Percentiles rank a stretch among this genome's conserved stretches.
Conservation (phyloP, 805 yeast species). For the Metschnikowia cubensis region DNA sequence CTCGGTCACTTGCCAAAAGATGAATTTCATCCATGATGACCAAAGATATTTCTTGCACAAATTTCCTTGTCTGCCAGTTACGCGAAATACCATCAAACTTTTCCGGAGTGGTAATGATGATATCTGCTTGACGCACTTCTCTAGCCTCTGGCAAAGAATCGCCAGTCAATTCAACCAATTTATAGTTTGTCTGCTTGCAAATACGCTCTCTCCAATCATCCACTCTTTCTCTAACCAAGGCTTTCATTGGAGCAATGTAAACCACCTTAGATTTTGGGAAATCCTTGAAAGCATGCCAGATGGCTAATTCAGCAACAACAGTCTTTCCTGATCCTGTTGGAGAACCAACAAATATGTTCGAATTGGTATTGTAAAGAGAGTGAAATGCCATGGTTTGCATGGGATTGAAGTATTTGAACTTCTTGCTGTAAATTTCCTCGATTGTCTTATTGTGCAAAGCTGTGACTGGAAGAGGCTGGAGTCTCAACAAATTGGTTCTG, state of each 20-base stretch:
- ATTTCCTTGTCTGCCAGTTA: slow-evolving; percentile 75
- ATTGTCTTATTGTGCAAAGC: slow-evolving; percentile 69
- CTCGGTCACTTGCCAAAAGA: slow-evolving; percentile 78
- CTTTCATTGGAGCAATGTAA: slow-evolving; percentile 88
- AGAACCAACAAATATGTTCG: slow-evolving; percentile 88
- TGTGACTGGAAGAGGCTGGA: slow-evolving; percentile 81
- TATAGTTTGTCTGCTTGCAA: slow-evolving; percentile 41
- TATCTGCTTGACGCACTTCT: slow-evolving; percentile 65
- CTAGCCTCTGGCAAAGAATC: slow-evolving; percentile 72
- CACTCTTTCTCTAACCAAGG: slow-evolving; percentile 77
- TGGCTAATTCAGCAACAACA: slow-evolving; percentile 92
- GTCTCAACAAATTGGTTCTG: slow-evolving; percentile 70
- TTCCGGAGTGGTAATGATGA: slow-evolving; percentile 80
- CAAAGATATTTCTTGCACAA: slow-evolving; percentile 69
- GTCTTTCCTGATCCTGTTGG: slow-evolving; percentile 99
- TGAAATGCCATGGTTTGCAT: slow-evolving; percentile 98
- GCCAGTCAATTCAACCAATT: slow-evolving; percentile 76
- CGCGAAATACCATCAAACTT: slow-evolving; percentile 86
- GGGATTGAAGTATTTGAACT: slow-evolving; percentile 88
- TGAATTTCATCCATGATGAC: slow-evolving; percentile 87
- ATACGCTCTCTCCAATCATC: slow-evolving; percentile 70
- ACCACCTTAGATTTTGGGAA: slow-evolving; percentile 78
- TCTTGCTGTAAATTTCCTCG: slow-evolving; percentile 62
- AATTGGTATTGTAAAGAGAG: slow-evolving; percentile 72
- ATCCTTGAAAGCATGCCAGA: slow-evolving; percentile 91